Conservation (phyloP, 1,284 basidiomycete genomes). For the Puccinia horiana region DNA sequence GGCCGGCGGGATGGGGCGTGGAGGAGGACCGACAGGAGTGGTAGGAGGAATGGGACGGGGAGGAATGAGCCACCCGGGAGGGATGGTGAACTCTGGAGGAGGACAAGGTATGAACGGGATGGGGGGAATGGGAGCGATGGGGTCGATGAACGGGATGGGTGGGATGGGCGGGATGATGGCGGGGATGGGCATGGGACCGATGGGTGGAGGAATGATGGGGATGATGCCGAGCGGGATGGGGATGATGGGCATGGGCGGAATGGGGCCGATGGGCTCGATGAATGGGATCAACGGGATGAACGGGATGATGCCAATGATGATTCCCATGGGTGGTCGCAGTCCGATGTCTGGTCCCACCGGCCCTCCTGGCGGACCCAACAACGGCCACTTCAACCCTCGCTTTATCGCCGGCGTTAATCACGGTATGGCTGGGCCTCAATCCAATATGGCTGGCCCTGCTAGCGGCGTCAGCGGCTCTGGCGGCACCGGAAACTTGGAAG, state of each 20-base stretch:
- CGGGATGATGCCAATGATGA: conserved; percentile 32
- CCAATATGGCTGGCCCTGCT: background rate
- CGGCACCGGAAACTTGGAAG: conserved; percentile 18
- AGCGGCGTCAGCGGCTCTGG: background rate
- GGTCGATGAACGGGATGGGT: conserved; percentile 39
- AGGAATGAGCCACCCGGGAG: conserved; percentile 22
- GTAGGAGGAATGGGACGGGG: conserved; percentile 33
- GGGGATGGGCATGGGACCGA: conserved; percentile 19
- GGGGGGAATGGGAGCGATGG: conserved; percentile 29
- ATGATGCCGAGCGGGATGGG: conserved; percentile 34
- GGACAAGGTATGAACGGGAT: conserved; percentile 25
- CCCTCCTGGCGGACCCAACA: conserved; percentile 17
- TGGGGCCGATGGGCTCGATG: conserved; percentile 33
- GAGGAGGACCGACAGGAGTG: background rate
- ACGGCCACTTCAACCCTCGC: conserved; percentile 39
- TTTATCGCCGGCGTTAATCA: conserved; percentile 18
- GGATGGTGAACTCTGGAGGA: background rate
- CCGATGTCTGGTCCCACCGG: background rate
- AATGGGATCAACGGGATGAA: conserved; percentile 21
- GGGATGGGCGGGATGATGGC: conserved; percentile 38
- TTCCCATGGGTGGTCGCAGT: conserved; percentile 31
- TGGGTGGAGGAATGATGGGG: conserved; percentile 31
- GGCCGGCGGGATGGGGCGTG: conserved; percentile 13
- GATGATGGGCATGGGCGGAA: conserved; percentile 40
- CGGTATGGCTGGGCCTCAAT: background rate